These are phyloP conservation scores for Phytophthora agathidicida DNA, from an alignment of 352 stramenopile genomes.

Conservation along the genomic window DNA sequence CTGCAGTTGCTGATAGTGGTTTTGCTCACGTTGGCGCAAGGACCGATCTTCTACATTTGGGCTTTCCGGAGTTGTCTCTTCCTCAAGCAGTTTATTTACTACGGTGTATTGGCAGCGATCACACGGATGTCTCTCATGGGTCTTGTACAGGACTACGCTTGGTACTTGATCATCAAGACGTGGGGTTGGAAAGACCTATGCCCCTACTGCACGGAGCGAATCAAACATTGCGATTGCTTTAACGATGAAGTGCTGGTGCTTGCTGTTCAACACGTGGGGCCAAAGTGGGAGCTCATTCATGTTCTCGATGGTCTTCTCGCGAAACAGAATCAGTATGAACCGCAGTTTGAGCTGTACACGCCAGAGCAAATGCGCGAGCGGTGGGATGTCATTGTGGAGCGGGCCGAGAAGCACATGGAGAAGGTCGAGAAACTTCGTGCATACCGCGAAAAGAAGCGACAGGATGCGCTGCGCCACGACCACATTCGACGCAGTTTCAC, in stretches of 20 bases:
- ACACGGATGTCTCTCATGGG: slow-evolving; percentile 63
- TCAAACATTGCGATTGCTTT: slow-evolving; percentile 74
- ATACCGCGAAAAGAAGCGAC: slow-evolving; percentile 59
- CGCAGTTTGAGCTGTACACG: slow-evolving; percentile 68
- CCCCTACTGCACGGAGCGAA: slow-evolving; percentile 69
- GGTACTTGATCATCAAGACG: slow-evolving; percentile 65
- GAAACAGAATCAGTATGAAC: slow-evolving; percentile 46
- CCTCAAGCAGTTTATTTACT: slow-evolving; percentile 69
- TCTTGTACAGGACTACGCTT: slow-evolving; percentile 50
- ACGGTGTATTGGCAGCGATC: slow-evolving; percentile 55
- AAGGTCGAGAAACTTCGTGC: slow-evolving; percentile 64
- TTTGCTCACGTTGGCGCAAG: slow-evolving; percentile 58
- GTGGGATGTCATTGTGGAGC: slow-evolving; percentile 62
- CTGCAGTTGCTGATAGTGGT: slow-evolving; percentile 57
- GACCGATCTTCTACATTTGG: slow-evolving; percentile 77
- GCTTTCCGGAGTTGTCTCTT: slow-evolving; percentile 62
- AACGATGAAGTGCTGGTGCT: slow-evolving; percentile 72
- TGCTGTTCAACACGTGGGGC: slow-evolving; percentile 54
- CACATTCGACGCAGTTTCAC: slow-evolving; percentile 42
- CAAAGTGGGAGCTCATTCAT: slow-evolving; percentile 74
- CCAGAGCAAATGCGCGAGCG: slow-evolving; percentile 63
- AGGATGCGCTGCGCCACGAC: slow-evolving; percentile 35
- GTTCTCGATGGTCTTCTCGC: slow-evolving; percentile 54
- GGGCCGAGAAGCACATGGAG: slow-evolving; percentile 60
- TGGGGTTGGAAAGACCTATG: slow-evolving; percentile 71